Conservation (phyloP, 1,284 basidiomycete species). For the Austroboletus novae-zelandiae region DNA sequence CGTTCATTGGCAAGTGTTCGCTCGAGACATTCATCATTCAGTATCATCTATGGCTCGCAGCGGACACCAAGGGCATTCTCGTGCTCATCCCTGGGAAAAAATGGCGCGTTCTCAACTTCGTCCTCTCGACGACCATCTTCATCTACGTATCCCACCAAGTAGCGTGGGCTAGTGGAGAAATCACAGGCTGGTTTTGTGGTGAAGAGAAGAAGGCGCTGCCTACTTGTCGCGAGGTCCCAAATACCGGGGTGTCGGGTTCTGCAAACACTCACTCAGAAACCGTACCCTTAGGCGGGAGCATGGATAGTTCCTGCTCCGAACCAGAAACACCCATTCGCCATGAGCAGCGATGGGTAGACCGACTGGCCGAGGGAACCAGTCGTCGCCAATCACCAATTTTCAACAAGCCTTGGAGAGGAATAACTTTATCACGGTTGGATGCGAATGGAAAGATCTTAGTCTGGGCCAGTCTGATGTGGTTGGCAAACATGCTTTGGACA, state of each 20-base stretch:
- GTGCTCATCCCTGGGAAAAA: conserved; percentile 73
- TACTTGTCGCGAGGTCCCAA: conserved; percentile 12
- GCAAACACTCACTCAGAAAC: conserved; percentile 3
- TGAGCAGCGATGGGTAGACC: conserved; percentile 53
- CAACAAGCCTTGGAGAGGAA: conserved; percentile 32
- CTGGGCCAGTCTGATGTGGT: conserved; percentile 49
- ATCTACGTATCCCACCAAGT: conserved; percentile 77
- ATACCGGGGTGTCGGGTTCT: not conserved
- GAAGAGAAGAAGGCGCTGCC: conserved; percentile 35
- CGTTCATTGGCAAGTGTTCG: conserved; percentile 79
- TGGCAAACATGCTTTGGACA: conserved; percentile 55
- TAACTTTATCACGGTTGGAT: conserved; percentile 23
- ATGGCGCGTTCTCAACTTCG: conserved; percentile 74
- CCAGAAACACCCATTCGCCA: conserved; percentile 39
- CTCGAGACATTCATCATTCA: conserved; percentile 88
- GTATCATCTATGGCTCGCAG: conserved; percentile 87
- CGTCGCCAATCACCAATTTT: conserved; percentile 25
- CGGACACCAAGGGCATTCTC: conserved; percentile 82
- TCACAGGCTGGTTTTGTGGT: conserved; percentile 71
- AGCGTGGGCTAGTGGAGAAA: conserved; percentile 68
- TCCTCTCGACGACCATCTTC: conserved; percentile 74
- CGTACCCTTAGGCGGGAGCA: conserved; percentile 9
- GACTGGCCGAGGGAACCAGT: conserved; percentile 42
- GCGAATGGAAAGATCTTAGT: conserved; percentile 37
- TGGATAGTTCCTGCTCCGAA: conserved; percentile 9